Base-by-base conservation (phyloP, 805 yeast genomes). In the Kregervanrija fluxuum region DNA sequence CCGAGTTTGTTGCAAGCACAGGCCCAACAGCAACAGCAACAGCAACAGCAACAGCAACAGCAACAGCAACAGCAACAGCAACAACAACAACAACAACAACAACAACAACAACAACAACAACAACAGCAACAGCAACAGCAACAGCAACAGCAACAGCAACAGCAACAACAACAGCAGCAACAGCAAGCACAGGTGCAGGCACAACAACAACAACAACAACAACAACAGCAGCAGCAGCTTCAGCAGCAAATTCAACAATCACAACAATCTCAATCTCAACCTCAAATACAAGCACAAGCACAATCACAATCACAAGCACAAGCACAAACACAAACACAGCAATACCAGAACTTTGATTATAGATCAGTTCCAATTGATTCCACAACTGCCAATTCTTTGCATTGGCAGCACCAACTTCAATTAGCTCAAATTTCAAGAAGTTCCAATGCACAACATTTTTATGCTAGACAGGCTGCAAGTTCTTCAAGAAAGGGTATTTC, bases 381-480 rank as follows among this genome's bases (percentile, higher is more conserved):
- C 40, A 33, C 57, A 28, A 54, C 56, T 45, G 57, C 60, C 49
- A 62, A 50, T 38, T 67, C 81, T 3, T 54, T 70, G 8, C 73
- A 74, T 54, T 87, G 95, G 95, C 84, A 80, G 61, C 90, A 85
- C 59, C 95, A 87, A 65, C 66, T 70, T 39, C 88, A 81, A 59
- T 70, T 88, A 47, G 82, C 79, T 30, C 87, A 80, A 49, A 62
- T 83, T 40, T 82, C 93, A 4, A 75, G 93, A 60, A 74, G 69
- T 49, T 74, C 85, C 30, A 77, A 75, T 54, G 62, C 75, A 22
- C 85, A 95, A 3, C 95, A 87, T 64, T 81, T 74, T 57, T 87
- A 85, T 65, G 96, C 96, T 4, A 74, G 95, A 47, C 79, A 80
- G 50, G 89, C 88, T 30, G 95, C 95, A 6, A 68, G 80, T 11